Evolutionary conservation across 2,329 filamentous ascomycete species (phyloP), one percentile per base, ranked within the genome.

Genomic region (Hirsutella rhossiliensis): DNA sequence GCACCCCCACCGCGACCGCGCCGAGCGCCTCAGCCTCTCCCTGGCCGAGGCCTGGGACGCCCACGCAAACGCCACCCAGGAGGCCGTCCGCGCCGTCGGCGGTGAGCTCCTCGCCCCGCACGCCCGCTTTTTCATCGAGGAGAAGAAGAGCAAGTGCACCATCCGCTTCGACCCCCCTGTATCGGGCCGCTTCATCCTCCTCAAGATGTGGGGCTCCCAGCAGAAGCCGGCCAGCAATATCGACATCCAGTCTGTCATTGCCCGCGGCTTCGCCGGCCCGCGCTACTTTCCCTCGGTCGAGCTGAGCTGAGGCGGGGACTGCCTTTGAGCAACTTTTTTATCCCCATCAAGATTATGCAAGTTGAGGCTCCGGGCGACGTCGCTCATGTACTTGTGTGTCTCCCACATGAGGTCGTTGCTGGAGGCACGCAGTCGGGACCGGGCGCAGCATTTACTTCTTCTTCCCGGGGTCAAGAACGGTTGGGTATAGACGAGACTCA

Each of bases 181-280:
- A 47, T 87, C 85, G 11, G 86, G 85, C 5, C 77, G 86, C 45
- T 94, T 84, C 59, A 83, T 97, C 43, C 64, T 96, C 37, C 69
- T 97, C 50, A 96, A 96, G 68, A 78, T 96, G 60, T 96, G 87
- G 85, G 88, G 82, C 54, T 84, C 84, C 2, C 76, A 78, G 47
- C 75, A 78, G 23, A 78, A 81, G 40, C 71, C 76, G 4, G 54
- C 59, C 5, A 69, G 69, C 46, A 94, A 94, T 55, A 94, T 96
- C 50, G 88, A 95, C 57, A 87, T 97, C 34, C 84, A 95, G 61
- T 87, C 82, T 39, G 81, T 96, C 20, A 75, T 88, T 46, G 84
- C 82, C 2, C 82, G 84, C 55, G 90, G 90, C 0, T 96, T 82
- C 62, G 85, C 87, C 0, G 90, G 90, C 5, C 84, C 86, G 11